phyloP scores from a whole-genome alignment of 345 rosid genomes.

The Leavenworthia alabamica region DNA sequence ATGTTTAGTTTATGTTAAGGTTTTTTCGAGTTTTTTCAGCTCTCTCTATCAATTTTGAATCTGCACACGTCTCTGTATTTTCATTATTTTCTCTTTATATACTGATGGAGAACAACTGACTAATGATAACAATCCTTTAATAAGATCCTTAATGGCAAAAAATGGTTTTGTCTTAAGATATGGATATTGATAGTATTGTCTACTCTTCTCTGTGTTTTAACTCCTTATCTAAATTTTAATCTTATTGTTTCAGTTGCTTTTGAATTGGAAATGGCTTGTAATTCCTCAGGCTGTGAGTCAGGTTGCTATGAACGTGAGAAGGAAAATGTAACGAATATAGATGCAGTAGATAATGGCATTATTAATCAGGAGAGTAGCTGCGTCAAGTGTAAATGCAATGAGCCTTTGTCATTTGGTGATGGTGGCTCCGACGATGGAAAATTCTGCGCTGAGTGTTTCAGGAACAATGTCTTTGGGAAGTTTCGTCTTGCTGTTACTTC shows the following conservation, averaged over 20 bases:
- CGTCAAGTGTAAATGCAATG: constrained; percentile 66
- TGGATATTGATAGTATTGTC: not conserved
- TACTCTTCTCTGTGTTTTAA: not conserved
- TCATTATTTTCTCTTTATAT: not conserved
- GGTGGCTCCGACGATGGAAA: constrained; percentile 42
- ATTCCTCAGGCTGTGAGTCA: constrained; percentile 56
- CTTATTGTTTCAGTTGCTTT: not conserved
- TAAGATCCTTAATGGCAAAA: not conserved
- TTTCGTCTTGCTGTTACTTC: constrained; percentile 78
- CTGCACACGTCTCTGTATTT: not conserved
- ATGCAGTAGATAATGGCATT: not conserved
- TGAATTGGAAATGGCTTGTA: constrained; percentile 52
- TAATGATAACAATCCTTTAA: not conserved
- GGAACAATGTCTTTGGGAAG: constrained; percentile 68
- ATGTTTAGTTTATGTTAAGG: not conserved
- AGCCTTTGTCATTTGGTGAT: constrained; percentile 37
- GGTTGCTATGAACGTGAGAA: constrained; percentile 35
- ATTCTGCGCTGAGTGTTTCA: constrained; percentile 71
- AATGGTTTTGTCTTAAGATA: not conserved
- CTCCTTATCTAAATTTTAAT: not conserved
- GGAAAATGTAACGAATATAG: constrained; percentile 27
- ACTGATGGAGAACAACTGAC: not conserved
- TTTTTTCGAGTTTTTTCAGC: not conserved
- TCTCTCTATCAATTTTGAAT: not conserved
- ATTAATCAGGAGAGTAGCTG: constrained; percentile 33